Percentiles rank a stretch among this genome's conserved stretches.
Conservation (phyloP, 106 monocot species). For the Allium cepa region DNA sequence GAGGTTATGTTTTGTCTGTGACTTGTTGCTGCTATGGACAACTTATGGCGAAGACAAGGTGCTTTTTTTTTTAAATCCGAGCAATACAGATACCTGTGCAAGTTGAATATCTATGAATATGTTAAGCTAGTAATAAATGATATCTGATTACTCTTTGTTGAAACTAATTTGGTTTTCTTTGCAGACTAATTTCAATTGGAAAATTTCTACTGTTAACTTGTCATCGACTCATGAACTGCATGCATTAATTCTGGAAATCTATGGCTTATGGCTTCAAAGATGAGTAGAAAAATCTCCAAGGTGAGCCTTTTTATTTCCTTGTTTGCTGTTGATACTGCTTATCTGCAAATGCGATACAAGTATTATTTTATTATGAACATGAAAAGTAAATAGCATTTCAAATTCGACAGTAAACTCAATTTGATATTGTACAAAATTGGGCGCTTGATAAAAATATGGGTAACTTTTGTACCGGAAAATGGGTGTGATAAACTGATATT, state of each 20-base stretch:
- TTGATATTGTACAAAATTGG: too few species aligned
- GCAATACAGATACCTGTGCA: neutral
- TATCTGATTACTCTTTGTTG: neutral
- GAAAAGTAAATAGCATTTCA: too few species aligned
- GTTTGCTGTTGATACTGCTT: neutral
- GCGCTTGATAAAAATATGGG: too few species aligned
- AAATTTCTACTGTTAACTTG: conserved; percentile 13
- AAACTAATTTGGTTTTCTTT: conserved; percentile 3
- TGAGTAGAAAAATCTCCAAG: conserved; percentile 16
- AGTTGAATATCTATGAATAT: neutral
- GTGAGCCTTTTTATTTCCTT: conserved; percentile 2
- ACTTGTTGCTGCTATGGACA: conserved; percentile 7
- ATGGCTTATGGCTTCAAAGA: conserved; percentile 25
- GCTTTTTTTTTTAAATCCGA: neutral
- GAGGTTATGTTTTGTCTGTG: neutral
- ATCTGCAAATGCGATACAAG: neutral
- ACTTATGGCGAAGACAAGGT: conserved; percentile 15
- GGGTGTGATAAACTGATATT: too few species aligned
- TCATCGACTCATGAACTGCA: conserved; percentile 26
- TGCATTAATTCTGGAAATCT: neutral
- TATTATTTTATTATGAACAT: too few species aligned
- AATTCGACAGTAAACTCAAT: too few species aligned
- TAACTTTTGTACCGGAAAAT: too few species aligned
- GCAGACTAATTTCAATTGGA: conserved; percentile 9
- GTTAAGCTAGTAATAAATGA: neutral